Evolutionary conservation across 2,329 filamentous ascomycete genomes (phyloP).

Genomic region (Exophiala alcalophila): DNA sequence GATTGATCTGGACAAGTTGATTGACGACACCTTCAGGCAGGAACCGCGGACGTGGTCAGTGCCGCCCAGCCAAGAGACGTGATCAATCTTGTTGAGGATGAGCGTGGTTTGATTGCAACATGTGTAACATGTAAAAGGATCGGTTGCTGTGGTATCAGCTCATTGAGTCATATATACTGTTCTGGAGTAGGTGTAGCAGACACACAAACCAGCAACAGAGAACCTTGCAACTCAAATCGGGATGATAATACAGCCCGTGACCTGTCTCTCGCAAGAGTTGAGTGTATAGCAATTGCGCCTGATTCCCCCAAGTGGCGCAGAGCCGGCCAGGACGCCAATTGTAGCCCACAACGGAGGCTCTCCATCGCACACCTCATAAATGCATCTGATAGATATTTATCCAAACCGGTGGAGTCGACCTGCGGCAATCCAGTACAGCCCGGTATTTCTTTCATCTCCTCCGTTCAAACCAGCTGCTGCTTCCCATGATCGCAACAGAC

Average conservation of each 20-base stretch:
- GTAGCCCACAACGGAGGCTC: too few relatives aligned
- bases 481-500: constrained; percentile 85
- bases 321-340: too few relatives aligned
- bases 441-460: constrained; percentile 59
- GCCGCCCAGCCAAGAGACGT: not conserved
- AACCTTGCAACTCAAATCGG: too few relatives aligned
- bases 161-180: not conserved
- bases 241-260: too few relatives aligned
- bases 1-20: constrained; percentile 42
- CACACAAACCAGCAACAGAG: too few relatives aligned
- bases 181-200: not conserved
- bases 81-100: not conserved
- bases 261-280: too few relatives aligned
- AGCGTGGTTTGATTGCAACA: too few relatives aligned
- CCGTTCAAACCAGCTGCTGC: constrained; percentile 87
- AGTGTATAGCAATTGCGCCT: constrained; percentile 4
- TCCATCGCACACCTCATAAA: too few relatives aligned
- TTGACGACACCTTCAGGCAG: constrained; percentile 29
- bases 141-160: not conserved
- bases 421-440: too few relatives aligned
- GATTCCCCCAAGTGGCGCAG: too few relatives aligned
- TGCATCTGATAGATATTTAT: too few relatives aligned
- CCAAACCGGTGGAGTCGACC: too few relatives aligned
- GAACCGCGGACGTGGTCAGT: not conserved
- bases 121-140: not conserved